Evolutionary conservation across 352 stramenopile species (phyloP).

Genomic region (Phytophthora tubulina): DNA sequence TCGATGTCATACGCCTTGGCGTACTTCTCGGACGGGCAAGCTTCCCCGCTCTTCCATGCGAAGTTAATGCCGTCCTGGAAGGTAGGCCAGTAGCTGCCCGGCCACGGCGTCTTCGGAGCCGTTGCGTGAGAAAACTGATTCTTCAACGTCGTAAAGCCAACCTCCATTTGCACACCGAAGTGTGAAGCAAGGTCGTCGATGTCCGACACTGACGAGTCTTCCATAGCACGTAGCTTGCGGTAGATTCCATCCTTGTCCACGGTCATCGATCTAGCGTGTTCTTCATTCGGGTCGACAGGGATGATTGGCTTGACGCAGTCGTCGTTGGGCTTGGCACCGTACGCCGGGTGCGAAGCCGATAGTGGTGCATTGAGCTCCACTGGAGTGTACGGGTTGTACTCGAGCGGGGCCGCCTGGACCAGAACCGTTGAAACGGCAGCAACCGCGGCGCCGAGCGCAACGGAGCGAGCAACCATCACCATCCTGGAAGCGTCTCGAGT

Average conservation of each 20-base stretch:
- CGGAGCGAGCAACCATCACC: slow-evolving; percentile 28
- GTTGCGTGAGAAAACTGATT: slow-evolving; percentile 31
- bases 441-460: slow-evolving; percentile 14
- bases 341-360: slow-evolving; percentile 19
- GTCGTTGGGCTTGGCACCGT: slow-evolving; percentile 24
- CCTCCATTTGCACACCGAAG: slow-evolving; percentile 44
- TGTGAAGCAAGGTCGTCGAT: slow-evolving; percentile 42
- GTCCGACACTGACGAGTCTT: slow-evolving; percentile 40
- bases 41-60: slow-evolving; percentile 37
- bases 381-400: slow-evolving; percentile 38
- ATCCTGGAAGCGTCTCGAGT: slow-evolving; percentile 26
- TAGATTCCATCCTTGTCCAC: slow-evolving; percentile 8
- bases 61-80: slow-evolving; percentile 70
- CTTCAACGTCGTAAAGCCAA: slow-evolving; percentile 40
- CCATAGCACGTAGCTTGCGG: slow-evolving; percentile 24
- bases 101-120: slow-evolving; percentile 46
- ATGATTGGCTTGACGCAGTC: slow-evolving; percentile 30
- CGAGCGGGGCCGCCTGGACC: slow-evolving; percentile 12
- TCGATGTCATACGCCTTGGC: slow-evolving; percentile 46
- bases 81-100: slow-evolving; percentile 63
- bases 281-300: slow-evolving; percentile 23
- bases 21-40: slow-evolving; percentile 52
- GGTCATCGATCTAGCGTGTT: slow-evolving; percentile 1
- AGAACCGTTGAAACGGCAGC: slow-evolving; percentile 18
- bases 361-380: slow-evolving; percentile 26